Evolutionary conservation across 108 stramenopile species (phyloP), one percentile per base, ranked within the genome.

Genomic region (Cyclostephanos tholiformis): DNA sequence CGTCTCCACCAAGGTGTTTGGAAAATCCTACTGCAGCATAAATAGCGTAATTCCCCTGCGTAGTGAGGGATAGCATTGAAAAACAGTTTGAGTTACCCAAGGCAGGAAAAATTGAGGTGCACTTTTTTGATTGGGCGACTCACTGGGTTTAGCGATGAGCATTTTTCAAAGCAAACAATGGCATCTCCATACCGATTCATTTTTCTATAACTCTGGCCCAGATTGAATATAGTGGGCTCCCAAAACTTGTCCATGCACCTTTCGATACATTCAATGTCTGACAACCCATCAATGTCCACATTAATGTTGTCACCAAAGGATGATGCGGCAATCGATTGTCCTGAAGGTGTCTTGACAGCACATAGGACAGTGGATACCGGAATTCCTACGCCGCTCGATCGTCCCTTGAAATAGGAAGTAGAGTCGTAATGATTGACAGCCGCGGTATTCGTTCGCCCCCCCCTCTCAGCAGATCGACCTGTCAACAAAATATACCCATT

Each of bases 221-320:
- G 85, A 77, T 97, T 98, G 80, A 94, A 95, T 22, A 98, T 74
- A 4, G 96, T 95, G 16, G 95, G 86, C 75, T 97, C 97, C 97
- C 97, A 97, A 53, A 88, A 93, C 1, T 67, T 38, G 79, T 92
- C 92, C 43, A 81, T 80, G 36, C 86, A 76, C 26, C 72, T 60
- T 46, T 88, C 79, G 60, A 91, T 65, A 19, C 86, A 71, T 48
- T 87, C 83, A 4, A 65, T 60, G 61, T 82, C 82, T 0, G 82
- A 46, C 43, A 82, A 46, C 17, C 19, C 22, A 43, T 62, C 61
- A 6, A 10, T 62, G 41, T 4, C 61, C 22, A 14, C 19, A 62
- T 62, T n/a, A 10, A 19, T 6, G 22, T 19, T 49, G 22, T 58
- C 62, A 68, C 50, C 46, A 19, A 73, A 55, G 26, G 69, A 56